These are phyloP conservation scores for Cronartium quercuum DNA, from an alignment of 1,284 basidiomycete species.

Conservation along the genomic window DNA sequence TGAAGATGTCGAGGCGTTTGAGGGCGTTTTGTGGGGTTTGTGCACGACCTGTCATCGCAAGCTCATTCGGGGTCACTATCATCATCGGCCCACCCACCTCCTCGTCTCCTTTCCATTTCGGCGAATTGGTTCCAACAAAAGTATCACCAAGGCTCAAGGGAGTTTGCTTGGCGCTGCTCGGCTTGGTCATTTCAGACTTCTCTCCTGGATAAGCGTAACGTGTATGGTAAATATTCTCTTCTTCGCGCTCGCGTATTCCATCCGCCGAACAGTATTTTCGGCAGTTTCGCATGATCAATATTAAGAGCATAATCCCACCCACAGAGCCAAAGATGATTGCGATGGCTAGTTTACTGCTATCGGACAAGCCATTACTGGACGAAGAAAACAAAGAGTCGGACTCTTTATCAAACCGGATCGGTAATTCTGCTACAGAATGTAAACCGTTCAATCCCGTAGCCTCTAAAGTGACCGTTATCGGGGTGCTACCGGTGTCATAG, in stretches of 20 bases:
- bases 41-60: neutral
- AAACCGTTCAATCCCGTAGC: constrained; percentile 23
- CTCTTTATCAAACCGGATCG: constrained; percentile 1
- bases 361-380: neutral
- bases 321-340: constrained; percentile 18
- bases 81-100: constrained; percentile 31
- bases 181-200: neutral
- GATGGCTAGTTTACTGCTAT: constrained; percentile 13
- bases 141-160: constrained; percentile 19
- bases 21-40: constrained; percentile 1
- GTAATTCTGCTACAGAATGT: constrained; percentile 20
- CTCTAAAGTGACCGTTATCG: constrained; percentile 6
- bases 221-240: constrained; percentile 18
- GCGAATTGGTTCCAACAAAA: constrained; percentile 25
- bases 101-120: constrained; percentile 11
- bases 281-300: constrained; percentile 30
- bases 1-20: constrained; percentile 27
- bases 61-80: constrained; percentile 10
- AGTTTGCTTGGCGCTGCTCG: neutral
- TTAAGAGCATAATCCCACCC: constrained; percentile 17
- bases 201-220: constrained; percentile 21
- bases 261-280: constrained; percentile 27
- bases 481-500: neutral
- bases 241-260: constrained; percentile 12
- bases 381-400: neutral